A percentile compares a stretch with the other conserved stretches of the same genome.
Evolutionary conservation across 768 basidiomycete genomes (phyloP).

Genomic region (Rhodotorula paludigena): DNA sequence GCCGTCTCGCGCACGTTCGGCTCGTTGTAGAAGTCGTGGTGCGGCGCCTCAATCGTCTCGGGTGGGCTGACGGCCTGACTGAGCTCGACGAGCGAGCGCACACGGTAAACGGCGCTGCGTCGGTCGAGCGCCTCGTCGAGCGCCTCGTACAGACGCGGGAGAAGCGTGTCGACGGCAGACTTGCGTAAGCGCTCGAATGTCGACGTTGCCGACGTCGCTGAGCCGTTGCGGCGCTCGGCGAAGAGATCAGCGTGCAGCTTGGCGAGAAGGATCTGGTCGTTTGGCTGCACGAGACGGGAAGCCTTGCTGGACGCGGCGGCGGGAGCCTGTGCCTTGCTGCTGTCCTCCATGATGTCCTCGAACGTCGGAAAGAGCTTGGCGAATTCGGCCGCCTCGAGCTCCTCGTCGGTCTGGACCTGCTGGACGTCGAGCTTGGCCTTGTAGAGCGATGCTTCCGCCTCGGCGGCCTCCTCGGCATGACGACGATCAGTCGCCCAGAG

Average conservation of each 20-base stretch:
- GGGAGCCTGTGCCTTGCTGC: background rate
- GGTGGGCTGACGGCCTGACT: constrained; percentile 27
- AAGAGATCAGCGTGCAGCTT: constrained; percentile 28
- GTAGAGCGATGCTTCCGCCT: constrained; percentile 70
- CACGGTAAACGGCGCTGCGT: constrained; percentile 19
- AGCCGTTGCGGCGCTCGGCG: background rate
- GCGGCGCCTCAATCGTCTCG: constrained; percentile 29
- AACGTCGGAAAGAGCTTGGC: constrained; percentile 77
- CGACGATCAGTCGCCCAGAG: constrained; percentile 79
- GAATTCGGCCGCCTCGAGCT: constrained; percentile 78
- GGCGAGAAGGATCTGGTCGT: constrained; percentile 29
- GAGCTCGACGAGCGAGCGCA: constrained; percentile 37
- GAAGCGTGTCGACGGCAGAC: constrained; percentile 22
- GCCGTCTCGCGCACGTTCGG: constrained; percentile 66
- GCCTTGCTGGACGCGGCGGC: background rate
- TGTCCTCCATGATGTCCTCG: constrained; percentile 46
- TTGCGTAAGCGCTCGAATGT: constrained; percentile 14
- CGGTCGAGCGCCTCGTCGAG: constrained; percentile 35
- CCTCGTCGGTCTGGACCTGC: constrained; percentile 60
- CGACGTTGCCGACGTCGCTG: background rate
- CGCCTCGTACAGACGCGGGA: constrained; percentile 20
- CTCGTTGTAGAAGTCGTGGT: constrained; percentile 49
- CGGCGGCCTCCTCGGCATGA: constrained; percentile 61
- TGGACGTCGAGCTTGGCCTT: constrained; percentile 58
- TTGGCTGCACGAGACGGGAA: constrained; percentile 22